Evolutionary conservation across 345 rosid genomes (phyloP), one percentile per base, ranked within the genome.

Genomic region (Aquilaria malaccensis): DNA sequence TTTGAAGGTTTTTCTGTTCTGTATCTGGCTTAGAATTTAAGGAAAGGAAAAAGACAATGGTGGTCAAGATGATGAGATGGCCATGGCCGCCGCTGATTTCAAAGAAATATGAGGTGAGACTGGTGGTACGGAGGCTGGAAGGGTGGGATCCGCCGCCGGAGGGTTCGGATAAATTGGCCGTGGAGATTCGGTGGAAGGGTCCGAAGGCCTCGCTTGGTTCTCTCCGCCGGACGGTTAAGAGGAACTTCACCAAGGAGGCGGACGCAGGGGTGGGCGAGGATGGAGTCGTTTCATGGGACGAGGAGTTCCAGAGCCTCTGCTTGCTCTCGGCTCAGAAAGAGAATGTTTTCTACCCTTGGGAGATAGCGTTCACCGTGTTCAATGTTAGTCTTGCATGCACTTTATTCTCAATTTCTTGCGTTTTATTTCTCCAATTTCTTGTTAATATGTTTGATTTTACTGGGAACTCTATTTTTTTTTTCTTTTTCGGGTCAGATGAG

Each of bases 201-300:
- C 77, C 72, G 14, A 82, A 77, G 59, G 58, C 63, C 11, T 60
- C 71, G 41, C 77, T 82, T 7, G 46, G 75, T 52, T 33, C 67
- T 9, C 54, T 71, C 13, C 65, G 65, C 68, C 72, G 77, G 30
- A 63, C 70, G 41, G 69, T 61, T 29, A 69, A 45, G 33, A 62
- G 77, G 70, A 80, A 70, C 72, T 58, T 70, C 10, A 82, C 87
- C 0, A 74, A 77, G 60, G 84, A 80, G 75, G 84, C 84, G 0
- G 77, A 73, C 9, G 41, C 63, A 45, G 67, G 65, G 22, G 77
- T 79, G 4, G 7, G 43, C 43, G 43, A 37, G 7, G 80, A 78
- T 54, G 87, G 85, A 0, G 72, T 77, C 6, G 82, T 77, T 47
- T 77, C 80, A 72, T 87, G 90, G 95, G 77, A 81, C 58, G 85